Evolutionary conservation across 2,329 filamentous ascomycete genomes (phyloP).

Genomic region (Drechslera avenae): DNA sequence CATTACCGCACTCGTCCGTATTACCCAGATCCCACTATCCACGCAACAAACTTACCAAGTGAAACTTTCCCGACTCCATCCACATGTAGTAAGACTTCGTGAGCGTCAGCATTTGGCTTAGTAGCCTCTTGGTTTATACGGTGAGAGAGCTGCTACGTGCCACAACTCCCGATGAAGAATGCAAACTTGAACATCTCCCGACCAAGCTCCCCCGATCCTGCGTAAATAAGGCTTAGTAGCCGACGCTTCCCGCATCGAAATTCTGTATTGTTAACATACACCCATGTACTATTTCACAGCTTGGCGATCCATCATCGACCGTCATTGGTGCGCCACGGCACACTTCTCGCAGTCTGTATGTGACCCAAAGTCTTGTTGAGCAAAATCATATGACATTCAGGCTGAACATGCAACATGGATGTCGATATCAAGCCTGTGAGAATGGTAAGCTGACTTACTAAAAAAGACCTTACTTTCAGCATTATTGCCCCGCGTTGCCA

Average conservation of each 20-base stretch:
- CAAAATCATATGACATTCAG: constrained; percentile 13
- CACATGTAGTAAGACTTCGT: too few species aligned
- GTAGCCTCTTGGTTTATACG: too few species aligned
- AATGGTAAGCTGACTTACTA: not conserved
- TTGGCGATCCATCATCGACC: not conserved
- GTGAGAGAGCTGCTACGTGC: too few species aligned
- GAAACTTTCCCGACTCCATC: too few species aligned
- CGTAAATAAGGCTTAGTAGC: not conserved
- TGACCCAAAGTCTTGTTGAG: constrained; percentile 4
- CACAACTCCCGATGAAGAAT: too few species aligned
- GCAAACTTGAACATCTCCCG: too few species aligned
- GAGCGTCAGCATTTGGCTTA: too few species aligned
- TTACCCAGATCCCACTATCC: not conserved
- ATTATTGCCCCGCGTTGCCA: constrained; percentile 2
- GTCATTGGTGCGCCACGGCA: not conserved
- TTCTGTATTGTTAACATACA: not conserved
- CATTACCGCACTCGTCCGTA: too few species aligned
- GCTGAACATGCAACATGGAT: constrained; percentile 20
- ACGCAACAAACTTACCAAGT: not conserved
- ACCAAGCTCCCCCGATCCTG: not conserved
- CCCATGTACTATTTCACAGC: not conserved
- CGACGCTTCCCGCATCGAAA: not conserved
- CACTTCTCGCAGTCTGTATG: not conserved
- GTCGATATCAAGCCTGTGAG: constrained; percentile 1
- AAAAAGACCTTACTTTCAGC: not conserved